phyloP scores from a whole-genome alignment of 352 stramenopile genomes.

The Phytophthora podocarpi region DNA sequence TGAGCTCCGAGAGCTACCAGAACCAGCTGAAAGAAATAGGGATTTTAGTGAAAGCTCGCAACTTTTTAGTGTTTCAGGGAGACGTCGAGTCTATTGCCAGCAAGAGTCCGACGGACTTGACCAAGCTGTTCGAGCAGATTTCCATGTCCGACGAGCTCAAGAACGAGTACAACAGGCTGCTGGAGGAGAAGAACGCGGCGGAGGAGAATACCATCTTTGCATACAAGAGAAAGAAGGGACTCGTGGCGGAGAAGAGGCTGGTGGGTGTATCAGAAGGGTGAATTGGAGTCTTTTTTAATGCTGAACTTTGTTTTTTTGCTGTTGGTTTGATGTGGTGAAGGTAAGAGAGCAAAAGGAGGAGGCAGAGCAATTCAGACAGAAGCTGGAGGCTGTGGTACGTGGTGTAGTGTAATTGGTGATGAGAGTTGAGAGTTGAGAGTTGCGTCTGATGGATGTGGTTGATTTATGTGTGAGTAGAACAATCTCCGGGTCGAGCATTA shows the following conservation, averaged over 20 bases:
- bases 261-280: constrained; percentile 12
- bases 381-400: constrained; percentile 68
- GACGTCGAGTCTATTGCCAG: constrained; percentile 98
- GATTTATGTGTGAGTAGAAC: constrained; percentile 37
- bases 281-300: not conserved
- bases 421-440: too few relatives aligned
- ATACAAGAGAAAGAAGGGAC: constrained; percentile 96
- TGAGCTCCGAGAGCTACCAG: constrained; percentile 95
- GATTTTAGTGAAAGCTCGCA: constrained; percentile 98
- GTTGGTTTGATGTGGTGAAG: constrained; percentile 19
- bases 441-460: not conserved
- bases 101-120: constrained; percentile 96
- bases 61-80: constrained; percentile 99
- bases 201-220: constrained; percentile 95
- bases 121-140: constrained; percentile 98
- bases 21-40: constrained; percentile 94
- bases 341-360: constrained; percentile 96
- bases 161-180: constrained; percentile 80
- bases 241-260: constrained; percentile 92
- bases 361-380: constrained; percentile 83
- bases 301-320: not conserved
- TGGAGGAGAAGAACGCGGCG: constrained; percentile 92
- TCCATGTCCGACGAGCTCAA: constrained; percentile 88
- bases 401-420: not conserved
- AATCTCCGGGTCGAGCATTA: constrained; percentile 92